Evolutionary conservation across 2,329 filamentous ascomycete species (phyloP), one percentile per base, ranked within the genome.

Genomic region (Aspergillus sp.): DNA sequence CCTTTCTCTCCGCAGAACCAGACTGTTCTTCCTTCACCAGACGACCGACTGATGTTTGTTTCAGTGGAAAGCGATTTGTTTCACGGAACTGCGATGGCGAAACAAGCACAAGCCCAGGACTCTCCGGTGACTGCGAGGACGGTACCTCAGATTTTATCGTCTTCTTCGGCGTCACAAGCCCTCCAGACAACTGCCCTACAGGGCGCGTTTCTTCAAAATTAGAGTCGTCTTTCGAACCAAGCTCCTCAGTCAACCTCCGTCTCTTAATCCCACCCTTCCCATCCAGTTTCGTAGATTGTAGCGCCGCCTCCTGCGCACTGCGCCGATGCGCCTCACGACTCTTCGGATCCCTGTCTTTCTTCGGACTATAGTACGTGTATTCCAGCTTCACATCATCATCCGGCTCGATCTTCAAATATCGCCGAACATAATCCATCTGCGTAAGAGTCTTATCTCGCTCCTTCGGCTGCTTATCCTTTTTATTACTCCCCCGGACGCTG

Each of bases 61-160:
- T 62, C 3, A 60, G 44, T 5, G 65, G 60, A 42, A 61, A 65
- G 19, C 55, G 56, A 43, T 58, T 60, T 9, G 60, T 59, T 23
- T 50, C 48, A 17, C 53, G 57, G 37, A 67, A 63, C 41, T 66
- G 61, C 27, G 62, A 67, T 7, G 66, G 63, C n/a, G 66, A 61
- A 25, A 68, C 62, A n/a, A 68, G 52, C 9, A 60, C 59, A 12
- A 70, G 41, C 2, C 63, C 65, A 17, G 69, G 68, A 41, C 68
- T 71, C 53, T 72, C 68, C 1, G 69, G 69, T 6, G 69, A 71
- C 37, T 72, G 69, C 5, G 69, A 72, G 3, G 69, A 72, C 4
- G 68, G 69, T 46, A 72, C 64, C 46, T 69, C 67, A 7, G 59
- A 50, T 41, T 50, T 62, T 15, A 49, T 52, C 27, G 44, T 45